Evolutionary conservation across 805 yeast species (phyloP), one percentile per base, ranked within the genome.

Genomic region (Ogataea sp.): DNA sequence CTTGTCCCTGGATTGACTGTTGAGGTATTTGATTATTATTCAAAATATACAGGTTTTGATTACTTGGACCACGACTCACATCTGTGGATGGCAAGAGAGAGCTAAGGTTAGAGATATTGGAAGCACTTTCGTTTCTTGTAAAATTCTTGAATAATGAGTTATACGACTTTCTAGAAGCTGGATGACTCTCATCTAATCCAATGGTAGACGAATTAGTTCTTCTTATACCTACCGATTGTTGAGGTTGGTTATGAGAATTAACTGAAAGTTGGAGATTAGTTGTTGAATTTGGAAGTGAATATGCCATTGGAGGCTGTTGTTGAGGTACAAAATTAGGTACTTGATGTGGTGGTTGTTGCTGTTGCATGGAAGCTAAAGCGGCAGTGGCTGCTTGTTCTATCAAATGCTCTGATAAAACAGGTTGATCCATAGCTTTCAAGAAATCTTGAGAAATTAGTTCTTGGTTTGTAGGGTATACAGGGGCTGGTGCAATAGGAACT

Each of bases 121-220:
- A n/a, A 30, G 21, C 18, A 18, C 33, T 30, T 11, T 30, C 18
- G 18, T 30, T 30, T 18, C 21, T 30, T 17, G 33, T 23, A 15
- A 39, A 39, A 13, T 26, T 35, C 13, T 36, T 35, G 17, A 39
- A 39, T 18, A 39, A 26, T 17, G 42, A 39, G 16, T 31, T 32
- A 15, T 39, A 39, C 9, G 33, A 26, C 35, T 39, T 39, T 18
- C 24, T 31, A 6, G 42, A n/a, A 3, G 42, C 36, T 30, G 36
- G 23, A 10, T 23, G 28, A n/a, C 20, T 20, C 6, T 7, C 4
- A n/a, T 20, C 34, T 20, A 21, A 16, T 23, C 28, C 3, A 16
- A 20, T 10, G 11, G 18, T 21, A 15, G 35, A 6, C 9, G 27
- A 23, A 4, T 21, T n/a, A 3, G 14, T 18, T 23, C 20, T n/a